Base-by-base conservation (phyloP, 2,329 filamentous ascomycete species). In the Colletotrichum sp. region DNA sequence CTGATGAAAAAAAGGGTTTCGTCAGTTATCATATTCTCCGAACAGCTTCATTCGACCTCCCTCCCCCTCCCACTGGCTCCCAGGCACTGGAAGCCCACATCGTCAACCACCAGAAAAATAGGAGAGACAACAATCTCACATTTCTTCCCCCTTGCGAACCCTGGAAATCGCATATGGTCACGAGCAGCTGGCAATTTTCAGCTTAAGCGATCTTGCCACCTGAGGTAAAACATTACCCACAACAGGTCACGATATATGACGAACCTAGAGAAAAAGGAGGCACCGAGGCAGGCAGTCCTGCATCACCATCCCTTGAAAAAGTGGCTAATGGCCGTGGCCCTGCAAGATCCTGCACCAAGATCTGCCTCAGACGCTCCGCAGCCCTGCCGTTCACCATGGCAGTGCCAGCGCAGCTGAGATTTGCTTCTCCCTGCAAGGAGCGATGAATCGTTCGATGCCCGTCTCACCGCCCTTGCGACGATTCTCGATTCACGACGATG, bases 321-420 rank as follows among this genome's bases (percentile, higher is more conserved):
- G 55, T 22, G n/a, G 25, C 55, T 30, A 30, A 52, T 69, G 39
- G 36, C 36, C 15, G 5, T 39, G 39, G 16, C 19, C 49, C 63
- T 73, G 73, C 73, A 57, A 76, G 73, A 76, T 76, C 70, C 73
- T 76, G 73, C 73, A 73, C 25, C 49, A 44, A 32, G 29, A 76
- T 76, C 73, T 76, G 65, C 55, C 19, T 64, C n/a, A 22, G 44
- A 32, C 13, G 11, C 30, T 52, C 57, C 34, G 27, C 29, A 29
- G 62, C 13, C 61, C 44, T 59, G 62, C 32, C 55, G 55, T 66
- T 25, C 62, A 39, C 15, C 63, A 32, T 68, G 70, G 55, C 39
- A 34, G 55, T 49, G 64, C 34, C 32, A 25, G 27, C 44, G n/a
- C 19, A 25, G 19, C 6, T 57, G 64, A 49, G 8, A 49, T 55